Conservation (phyloP, 2,329 filamentous ascomycete species). For the Monilinia fructicola region DNA sequence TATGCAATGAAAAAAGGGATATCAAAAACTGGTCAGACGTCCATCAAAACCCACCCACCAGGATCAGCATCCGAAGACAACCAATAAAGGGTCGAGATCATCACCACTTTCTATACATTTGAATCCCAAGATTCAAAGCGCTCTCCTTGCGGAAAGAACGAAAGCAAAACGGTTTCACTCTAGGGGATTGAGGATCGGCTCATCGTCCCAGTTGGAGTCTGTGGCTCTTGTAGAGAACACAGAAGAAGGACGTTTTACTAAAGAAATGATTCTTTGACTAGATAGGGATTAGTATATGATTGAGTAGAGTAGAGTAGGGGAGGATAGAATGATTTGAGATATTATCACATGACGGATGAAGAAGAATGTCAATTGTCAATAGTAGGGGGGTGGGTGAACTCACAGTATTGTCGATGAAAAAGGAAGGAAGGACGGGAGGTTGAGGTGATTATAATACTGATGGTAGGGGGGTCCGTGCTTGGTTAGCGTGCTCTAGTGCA, state of each 20-base stretch:
- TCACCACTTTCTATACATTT: conserved; percentile 84
- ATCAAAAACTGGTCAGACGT: conserved; percentile 73
- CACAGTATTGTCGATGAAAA: neutral
- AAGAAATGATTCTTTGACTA: conserved; percentile 62
- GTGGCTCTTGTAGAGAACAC: conserved; percentile 90
- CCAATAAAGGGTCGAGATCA: conserved; percentile 81
- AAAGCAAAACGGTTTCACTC: conserved; percentile 72
- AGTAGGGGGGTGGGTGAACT: neutral
- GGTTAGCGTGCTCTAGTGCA: neutral
- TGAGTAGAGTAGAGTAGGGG: no score
- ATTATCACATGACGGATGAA: no score
- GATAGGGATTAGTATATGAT: no score
- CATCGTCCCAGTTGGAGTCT: conserved; percentile 96
- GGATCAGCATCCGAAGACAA: conserved; percentile 73
- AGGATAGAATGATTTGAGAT: no score
- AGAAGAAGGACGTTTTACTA: conserved; percentile 91
- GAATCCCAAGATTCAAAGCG: neutral
- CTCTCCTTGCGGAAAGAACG: conserved; percentile 48
- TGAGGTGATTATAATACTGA: neutral
- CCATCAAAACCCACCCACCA: conserved; percentile 82
- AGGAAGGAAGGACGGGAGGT: neutral
- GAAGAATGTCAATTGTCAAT: neutral
- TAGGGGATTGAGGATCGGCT: conserved; percentile 82
- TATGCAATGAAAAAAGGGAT: conserved; percentile 55
- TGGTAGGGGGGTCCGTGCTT: neutral